Percentiles rank a stretch among this genome's conserved stretches.
phyloP scores from a whole-genome alignment of 176 grass and related monocot genomes.

The Oryza rufipogon region DNA sequence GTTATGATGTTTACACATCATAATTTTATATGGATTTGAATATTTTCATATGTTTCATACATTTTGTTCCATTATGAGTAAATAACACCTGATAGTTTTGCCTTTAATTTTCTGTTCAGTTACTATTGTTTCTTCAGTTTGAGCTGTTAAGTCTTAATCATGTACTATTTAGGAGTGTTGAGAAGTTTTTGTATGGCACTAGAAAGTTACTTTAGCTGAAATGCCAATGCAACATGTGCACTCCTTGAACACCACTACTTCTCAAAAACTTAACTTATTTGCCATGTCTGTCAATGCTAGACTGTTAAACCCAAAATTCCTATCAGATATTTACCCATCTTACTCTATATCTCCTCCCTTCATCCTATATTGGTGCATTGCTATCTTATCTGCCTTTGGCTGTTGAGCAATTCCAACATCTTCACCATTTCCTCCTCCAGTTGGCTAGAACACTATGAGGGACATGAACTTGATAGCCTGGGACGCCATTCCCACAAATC shows the following conservation, averaged over 20 bases:
- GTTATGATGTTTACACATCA: constrained; percentile 13
- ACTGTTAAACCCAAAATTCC: not conserved
- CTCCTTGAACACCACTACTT: not conserved
- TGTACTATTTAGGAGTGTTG: not conserved
- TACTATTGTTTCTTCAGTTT: constrained; percentile 22
- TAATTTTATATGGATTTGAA: not conserved
- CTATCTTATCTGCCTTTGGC: not conserved
- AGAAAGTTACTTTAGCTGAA: not conserved
- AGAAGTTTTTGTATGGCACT: not conserved
- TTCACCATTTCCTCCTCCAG: not conserved
- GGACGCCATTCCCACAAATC: not conserved
- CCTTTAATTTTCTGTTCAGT: constrained; percentile 4
- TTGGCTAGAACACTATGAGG: not conserved
- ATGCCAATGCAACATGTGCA: not conserved
- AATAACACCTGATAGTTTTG: constrained; percentile 35
- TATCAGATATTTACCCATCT: not conserved
- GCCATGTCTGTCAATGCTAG: not conserved
- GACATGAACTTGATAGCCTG: not conserved
- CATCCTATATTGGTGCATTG: not conserved
- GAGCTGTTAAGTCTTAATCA: not conserved
- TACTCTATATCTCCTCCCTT: not conserved
- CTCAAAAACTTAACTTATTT: not conserved
- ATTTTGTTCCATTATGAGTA: not conserved
- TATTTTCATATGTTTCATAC: not conserved
- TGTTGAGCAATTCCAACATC: not conserved